Conservation (phyloP, 2,329 filamentous ascomycete species). For the Hymenoscyphus occultus region DNA sequence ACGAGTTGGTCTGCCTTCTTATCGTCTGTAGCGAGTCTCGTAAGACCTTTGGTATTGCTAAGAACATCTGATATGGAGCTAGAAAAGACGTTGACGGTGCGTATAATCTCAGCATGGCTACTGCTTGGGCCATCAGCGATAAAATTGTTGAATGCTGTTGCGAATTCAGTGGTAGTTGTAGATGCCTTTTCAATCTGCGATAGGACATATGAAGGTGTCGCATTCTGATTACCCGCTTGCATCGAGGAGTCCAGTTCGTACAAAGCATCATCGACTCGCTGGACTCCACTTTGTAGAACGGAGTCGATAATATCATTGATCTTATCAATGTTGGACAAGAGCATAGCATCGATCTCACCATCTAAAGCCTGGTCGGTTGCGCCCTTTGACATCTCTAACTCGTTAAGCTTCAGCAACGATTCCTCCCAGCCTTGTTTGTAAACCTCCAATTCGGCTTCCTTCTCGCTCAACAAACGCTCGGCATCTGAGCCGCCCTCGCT, state of each 20-base stretch:
- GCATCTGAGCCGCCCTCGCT: conserved; percentile 82
- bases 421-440: conserved; percentile 99
- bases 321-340: conserved; percentile 83
- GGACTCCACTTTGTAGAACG: conserved; percentile 86
- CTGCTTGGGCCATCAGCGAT: conserved; percentile 94
- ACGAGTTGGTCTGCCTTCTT: conserved; percentile 88
- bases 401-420: conserved; percentile 86
- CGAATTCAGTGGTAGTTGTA: conserved; percentile 92
- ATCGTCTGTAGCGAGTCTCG: conserved; percentile 88
- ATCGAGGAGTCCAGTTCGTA: conserved; percentile 97
- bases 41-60: conserved; percentile 94
- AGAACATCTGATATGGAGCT: conserved; percentile 91
- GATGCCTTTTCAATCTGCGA: conserved; percentile 98
- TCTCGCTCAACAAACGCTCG: conserved; percentile 81
- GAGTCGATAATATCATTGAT: conserved; percentile 98
- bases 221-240: conserved; percentile 98
- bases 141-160: conserved; percentile 97
- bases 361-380: conserved; percentile 80
- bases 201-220: conserved; percentile 88
- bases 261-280: conserved; percentile 90
- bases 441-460: conserved; percentile 96
- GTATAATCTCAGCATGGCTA: conserved; percentile 86
- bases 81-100: conserved; percentile 84
- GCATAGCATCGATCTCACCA: conserved; percentile 84
- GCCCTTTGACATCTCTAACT: conserved; percentile 72